A percentile compares a stretch with the other conserved stretches of the same genome.
Evolutionary conservation across 495 filamentous ascomycete genomes (phyloP).

Genomic region (Aspergillus coremiiformis): DNA sequence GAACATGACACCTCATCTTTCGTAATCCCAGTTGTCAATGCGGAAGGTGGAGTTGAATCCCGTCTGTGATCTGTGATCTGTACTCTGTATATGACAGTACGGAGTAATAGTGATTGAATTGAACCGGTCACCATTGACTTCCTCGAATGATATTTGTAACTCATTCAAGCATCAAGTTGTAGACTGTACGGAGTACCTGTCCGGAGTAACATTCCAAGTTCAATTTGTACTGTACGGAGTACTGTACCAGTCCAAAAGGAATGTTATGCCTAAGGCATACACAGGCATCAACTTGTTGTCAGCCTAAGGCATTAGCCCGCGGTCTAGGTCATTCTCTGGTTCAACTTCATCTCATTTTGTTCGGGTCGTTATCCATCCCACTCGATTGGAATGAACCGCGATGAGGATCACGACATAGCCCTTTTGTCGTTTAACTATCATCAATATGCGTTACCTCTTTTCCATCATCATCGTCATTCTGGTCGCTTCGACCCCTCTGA

Average conservation of each 20-base stretch:
- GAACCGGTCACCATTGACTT: background rate
- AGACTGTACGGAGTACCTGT: too few relatives aligned
- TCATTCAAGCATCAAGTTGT: too few relatives aligned
- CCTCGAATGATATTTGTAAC: too few relatives aligned
- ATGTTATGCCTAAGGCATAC: background rate
- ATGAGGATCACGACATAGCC: slow-evolving; percentile 5
- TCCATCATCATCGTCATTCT: slow-evolving; percentile 18
- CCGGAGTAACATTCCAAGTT: too few relatives aligned
- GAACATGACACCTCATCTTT: background rate
- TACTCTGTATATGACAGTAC: background rate
- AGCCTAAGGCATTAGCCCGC: background rate
- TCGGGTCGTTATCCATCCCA: background rate
- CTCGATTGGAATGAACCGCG: background rate
- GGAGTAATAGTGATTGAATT: background rate
- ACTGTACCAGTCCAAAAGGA: too few relatives aligned
- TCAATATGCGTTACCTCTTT: slow-evolving; percentile 13
- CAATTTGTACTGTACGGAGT: too few relatives aligned
- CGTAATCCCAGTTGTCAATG: background rate
- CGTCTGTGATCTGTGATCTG: too few relatives aligned
- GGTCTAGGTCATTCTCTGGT: background rate
- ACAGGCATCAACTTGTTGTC: background rate
- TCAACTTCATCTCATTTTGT: background rate
- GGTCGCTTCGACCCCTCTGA: slow-evolving; percentile 22
- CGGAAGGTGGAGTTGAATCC: background rate
- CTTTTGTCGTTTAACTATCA: background rate